These are phyloP conservation scores for Monoraphidium neglectum DNA, from an alignment of 139 green algal species.

Conservation along the genomic window DNA sequence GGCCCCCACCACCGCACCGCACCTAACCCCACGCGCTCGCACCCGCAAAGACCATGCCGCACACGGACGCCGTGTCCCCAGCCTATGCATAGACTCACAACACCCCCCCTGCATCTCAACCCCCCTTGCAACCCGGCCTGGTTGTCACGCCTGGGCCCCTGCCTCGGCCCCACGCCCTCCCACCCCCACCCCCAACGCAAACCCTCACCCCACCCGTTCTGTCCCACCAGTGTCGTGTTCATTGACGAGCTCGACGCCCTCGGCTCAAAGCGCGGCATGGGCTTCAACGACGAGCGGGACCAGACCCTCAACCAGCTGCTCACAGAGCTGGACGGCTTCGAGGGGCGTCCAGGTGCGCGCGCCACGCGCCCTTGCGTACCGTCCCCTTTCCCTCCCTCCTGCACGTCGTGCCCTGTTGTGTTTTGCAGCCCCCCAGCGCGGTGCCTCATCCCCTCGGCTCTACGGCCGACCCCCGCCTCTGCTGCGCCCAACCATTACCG, in stretches of 20 bases:
- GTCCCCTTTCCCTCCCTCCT: not conserved
- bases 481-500: not conserved
- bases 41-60: too few relatives aligned
- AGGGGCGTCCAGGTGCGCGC: conserved; percentile 54
- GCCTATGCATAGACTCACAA: too few relatives aligned
- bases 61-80: too few relatives aligned
- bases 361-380: not conserved
- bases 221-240: conserved; percentile 89
- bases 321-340: conserved; percentile 94
- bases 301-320: conserved; percentile 81
- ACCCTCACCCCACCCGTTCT: not conserved
- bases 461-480: not conserved
- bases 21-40: too few relatives aligned
- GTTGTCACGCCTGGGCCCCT: not conserved
- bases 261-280: conserved; percentile 75
- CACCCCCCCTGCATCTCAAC: too few relatives aligned
- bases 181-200: too few relatives aligned
- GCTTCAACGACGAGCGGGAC: conserved; percentile 92
- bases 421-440: not conserved
- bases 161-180: not conserved
- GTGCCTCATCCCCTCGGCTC: not conserved
- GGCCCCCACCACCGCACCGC: too few relatives aligned
- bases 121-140: too few relatives aligned
- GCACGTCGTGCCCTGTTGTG: not conserved
- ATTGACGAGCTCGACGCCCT: conserved; percentile 99